phyloP scores from a whole-genome alignment of 805 yeast genomes.

The Blastobotrys peoriensis region DNA sequence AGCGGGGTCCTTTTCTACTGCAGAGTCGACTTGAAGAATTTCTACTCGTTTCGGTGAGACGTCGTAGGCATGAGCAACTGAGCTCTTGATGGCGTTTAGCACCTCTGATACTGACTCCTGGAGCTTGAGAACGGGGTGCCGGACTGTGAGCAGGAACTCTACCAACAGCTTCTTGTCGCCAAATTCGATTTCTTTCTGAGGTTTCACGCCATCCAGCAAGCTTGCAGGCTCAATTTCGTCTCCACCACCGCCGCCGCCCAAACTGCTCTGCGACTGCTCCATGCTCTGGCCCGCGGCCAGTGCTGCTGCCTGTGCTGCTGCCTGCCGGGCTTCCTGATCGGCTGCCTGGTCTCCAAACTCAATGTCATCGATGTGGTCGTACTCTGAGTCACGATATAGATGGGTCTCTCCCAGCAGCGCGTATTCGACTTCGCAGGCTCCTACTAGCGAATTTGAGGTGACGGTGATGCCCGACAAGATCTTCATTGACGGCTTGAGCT shows the following conservation, averaged over 20 bases:
- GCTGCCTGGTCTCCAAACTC: neutral
- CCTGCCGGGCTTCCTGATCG: neutral
- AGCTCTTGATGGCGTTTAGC: conserved; percentile 29
- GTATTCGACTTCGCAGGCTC: conserved; percentile 44
- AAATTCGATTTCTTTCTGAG: conserved; percentile 33
- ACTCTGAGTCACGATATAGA: conserved; percentile 3
- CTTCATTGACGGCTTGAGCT: conserved; percentile 33
- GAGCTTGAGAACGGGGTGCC: conserved; percentile 31
- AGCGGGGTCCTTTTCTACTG: neutral
- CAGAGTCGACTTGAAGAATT: conserved; percentile 12
- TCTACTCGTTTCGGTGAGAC: conserved; percentile 22
- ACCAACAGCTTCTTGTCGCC: conserved; percentile 32
- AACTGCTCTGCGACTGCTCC: no score
- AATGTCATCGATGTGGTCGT: conserved; percentile 4
- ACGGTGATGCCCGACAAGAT: conserved; percentile 30
- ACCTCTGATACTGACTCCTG: conserved; percentile 32
- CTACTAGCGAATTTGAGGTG: conserved; percentile 38
- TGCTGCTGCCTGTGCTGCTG: neutral
- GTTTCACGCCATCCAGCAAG: conserved; percentile 15
- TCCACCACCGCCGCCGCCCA: no score
- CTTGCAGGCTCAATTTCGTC: conserved; percentile 1
- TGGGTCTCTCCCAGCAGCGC: conserved; percentile 27
- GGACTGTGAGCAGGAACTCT: conserved; percentile 29
- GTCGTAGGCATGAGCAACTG: conserved; percentile 38
- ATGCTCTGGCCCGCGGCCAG: neutral